phyloP scores from a whole-genome alignment of 352 stramenopile species.

The Halophytophthora polymorphica region DNA sequence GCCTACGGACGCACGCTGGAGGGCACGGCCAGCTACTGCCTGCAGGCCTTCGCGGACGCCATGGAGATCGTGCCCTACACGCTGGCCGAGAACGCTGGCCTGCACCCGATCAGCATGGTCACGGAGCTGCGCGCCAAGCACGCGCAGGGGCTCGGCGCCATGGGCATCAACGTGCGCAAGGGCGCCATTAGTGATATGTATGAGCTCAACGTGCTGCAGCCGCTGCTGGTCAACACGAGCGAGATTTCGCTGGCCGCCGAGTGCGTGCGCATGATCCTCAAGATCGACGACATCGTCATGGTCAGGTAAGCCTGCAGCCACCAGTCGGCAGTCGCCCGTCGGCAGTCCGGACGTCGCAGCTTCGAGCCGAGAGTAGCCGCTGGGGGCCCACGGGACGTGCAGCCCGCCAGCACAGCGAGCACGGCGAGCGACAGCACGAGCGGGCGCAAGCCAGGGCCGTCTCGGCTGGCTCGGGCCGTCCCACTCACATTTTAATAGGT shows the following conservation, averaged over 20 bases:
- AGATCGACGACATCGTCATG: constrained; percentile 99
- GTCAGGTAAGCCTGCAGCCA: constrained; percentile 84
- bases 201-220: constrained; percentile 97
- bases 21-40: constrained; percentile 96
- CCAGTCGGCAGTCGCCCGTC: neutral
- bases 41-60: constrained; percentile 96
- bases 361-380: too few relatives aligned
- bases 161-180: constrained; percentile 96
- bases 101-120: constrained; percentile 98
- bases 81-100: constrained; percentile 98
- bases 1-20: constrained; percentile 92
- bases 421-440: too few relatives aligned
- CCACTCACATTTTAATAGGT: too few relatives aligned
- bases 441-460: too few relatives aligned
- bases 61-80: constrained; percentile 99
- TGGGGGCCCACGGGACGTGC: too few relatives aligned
- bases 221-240: constrained; percentile 97
- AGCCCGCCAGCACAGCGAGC: too few relatives aligned
- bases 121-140: constrained; percentile 95
- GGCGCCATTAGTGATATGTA: constrained; percentile 98
- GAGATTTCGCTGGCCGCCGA: constrained; percentile 98
- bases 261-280: constrained; percentile 99
- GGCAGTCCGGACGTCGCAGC: too few relatives aligned
- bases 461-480: too few relatives aligned
- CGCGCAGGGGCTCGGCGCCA: constrained; percentile 89